phyloP scores from a whole-genome alignment of 1,139 yeast species.

The Geotrichum aggregatum region DNA sequence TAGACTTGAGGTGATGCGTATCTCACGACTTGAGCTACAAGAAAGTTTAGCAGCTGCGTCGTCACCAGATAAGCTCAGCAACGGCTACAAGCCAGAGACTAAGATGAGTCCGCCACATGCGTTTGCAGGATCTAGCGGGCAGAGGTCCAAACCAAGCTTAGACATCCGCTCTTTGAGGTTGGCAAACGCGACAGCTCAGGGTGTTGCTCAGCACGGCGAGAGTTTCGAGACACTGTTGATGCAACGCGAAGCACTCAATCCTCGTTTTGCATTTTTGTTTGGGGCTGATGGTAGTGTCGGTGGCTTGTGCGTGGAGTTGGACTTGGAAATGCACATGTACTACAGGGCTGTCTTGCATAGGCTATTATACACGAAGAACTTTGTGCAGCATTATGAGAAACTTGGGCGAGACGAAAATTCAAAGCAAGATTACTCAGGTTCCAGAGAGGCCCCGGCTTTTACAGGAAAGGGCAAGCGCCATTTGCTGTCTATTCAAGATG shows the following conservation, averaged over 20 bases:
- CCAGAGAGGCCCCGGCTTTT: too few species aligned
- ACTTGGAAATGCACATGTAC: conserved; percentile 24
- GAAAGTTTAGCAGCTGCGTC: too few species aligned
- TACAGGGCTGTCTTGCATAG: conserved; percentile 30
- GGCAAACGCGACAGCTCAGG: conserved; percentile 29
- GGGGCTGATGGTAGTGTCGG: conserved; percentile 13
- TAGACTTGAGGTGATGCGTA: not conserved
- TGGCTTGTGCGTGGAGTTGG: not conserved
- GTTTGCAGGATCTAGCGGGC: too few species aligned
- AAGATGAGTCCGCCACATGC: not conserved
- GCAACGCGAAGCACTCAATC: conserved; percentile 28
- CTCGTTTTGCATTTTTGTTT: conserved; percentile 31
- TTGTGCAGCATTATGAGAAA: too few species aligned
- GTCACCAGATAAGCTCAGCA: too few species aligned
- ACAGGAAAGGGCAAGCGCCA: too few species aligned
- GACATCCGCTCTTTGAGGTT: conserved; percentile 23
- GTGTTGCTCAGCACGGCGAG: conserved; percentile 28
- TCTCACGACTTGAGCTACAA: not conserved
- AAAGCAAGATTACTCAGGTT: too few species aligned
- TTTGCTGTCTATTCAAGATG: too few species aligned
- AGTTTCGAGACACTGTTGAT: conserved; percentile 30
- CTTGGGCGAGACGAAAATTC: too few species aligned
- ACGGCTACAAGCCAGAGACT: not conserved
- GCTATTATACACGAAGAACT: conserved; percentile 4
- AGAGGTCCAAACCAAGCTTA: not conserved